These are phyloP conservation scores for Microcyclospora pomicola DNA, from an alignment of 2,329 filamentous ascomycete species.

Conservation along the genomic window DNA sequence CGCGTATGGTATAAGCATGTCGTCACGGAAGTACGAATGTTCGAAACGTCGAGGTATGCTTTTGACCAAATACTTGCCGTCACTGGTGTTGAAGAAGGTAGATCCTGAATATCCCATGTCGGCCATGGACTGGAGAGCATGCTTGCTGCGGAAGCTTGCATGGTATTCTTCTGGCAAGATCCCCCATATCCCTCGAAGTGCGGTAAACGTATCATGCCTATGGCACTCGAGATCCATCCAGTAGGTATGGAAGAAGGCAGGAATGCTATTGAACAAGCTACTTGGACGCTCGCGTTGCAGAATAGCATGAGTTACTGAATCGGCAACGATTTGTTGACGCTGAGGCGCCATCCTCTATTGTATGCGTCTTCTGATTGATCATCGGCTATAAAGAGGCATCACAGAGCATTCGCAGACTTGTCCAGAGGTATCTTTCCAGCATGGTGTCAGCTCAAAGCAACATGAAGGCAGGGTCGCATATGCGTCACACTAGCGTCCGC, in stretches of 20 bases:
- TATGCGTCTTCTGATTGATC: too few species aligned
- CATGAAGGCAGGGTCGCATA: too few species aligned
- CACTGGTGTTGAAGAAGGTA: slow-evolving; percentile 56
- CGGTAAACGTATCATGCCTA: slow-evolving; percentile 35
- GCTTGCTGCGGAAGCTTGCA: slow-evolving; percentile 36
- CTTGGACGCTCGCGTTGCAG: neutral
- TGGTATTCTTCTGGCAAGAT: slow-evolving; percentile 42
- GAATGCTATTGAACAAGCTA: neutral
- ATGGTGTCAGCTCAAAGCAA: too few species aligned
- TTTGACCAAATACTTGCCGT: slow-evolving; percentile 57
- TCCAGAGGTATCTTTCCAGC: too few species aligned
- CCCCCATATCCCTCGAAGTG: slow-evolving; percentile 40
- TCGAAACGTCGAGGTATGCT: slow-evolving; percentile 57
- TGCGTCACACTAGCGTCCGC: too few species aligned
- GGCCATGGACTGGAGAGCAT: slow-evolving; percentile 42
- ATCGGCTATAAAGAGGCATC: too few species aligned
- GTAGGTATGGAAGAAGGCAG: slow-evolving; percentile 12
- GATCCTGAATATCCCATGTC: slow-evolving; percentile 64
- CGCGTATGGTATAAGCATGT: slow-evolving; percentile 51
- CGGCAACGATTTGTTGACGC: neutral
- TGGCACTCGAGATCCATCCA: slow-evolving; percentile 23
- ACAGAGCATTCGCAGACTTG: too few species aligned
- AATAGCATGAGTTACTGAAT: neutral
- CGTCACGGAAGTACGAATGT: slow-evolving; percentile 53
- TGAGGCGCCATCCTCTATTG: neutral